These are phyloP conservation scores for Nannizzia gypsea DNA, from an alignment of 2,329 filamentous ascomycete species.

Conservation along the genomic window DNA sequence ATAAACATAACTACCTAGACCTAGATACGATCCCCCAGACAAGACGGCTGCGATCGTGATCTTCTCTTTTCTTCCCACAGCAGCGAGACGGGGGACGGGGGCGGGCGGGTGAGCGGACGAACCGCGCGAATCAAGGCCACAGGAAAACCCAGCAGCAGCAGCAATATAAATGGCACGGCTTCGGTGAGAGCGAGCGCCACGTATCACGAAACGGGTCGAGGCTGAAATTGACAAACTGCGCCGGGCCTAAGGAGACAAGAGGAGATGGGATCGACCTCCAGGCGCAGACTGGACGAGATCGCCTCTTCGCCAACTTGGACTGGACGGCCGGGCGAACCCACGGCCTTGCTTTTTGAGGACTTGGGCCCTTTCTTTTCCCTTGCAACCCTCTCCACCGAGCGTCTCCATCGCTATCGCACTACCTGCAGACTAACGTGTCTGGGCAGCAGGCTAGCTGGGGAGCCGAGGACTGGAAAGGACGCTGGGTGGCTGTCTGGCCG, in stretches of 20 bases:
- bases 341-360: neutral
- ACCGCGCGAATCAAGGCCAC: neutral
- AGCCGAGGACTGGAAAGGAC: neutral
- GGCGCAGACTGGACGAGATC: neutral
- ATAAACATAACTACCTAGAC: too few relatives aligned
- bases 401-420: neutral
- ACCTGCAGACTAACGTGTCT: neutral
- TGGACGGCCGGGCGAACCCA: neutral
- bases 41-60: neutral
- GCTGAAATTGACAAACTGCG: neutral
- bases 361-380: neutral
- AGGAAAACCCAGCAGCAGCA: neutral
- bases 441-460: neutral
- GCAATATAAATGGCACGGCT: too few relatives aligned
- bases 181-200: neutral
- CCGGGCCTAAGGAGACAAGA: neutral
- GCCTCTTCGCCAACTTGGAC: neutral
- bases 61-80: too few relatives aligned
- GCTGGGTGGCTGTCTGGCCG: neutral
- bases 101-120: neutral
- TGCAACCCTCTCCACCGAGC: neutral
- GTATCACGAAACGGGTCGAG: neutral
- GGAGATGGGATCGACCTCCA: neutral
- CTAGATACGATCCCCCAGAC: neutral
- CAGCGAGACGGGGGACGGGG: too few relatives aligned